phyloP scores from a whole-genome alignment of 2,329 filamentous ascomycete genomes.

The Aspergillus phoenicis region DNA sequence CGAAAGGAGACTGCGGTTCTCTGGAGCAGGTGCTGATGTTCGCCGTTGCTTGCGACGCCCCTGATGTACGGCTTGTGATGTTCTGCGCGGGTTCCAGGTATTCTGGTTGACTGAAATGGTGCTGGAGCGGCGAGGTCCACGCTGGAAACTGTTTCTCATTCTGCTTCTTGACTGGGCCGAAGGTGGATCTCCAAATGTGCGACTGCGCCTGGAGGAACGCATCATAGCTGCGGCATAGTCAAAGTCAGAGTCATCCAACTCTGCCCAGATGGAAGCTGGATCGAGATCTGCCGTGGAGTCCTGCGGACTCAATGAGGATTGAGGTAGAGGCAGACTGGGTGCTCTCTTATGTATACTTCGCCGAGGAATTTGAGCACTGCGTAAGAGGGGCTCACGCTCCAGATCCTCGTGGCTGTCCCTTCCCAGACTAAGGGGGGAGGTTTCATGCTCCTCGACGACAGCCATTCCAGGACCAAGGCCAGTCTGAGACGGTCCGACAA shows the following conservation, averaged over 20 bases:
- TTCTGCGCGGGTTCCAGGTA: constrained; percentile 27
- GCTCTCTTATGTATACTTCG: constrained; percentile 36
- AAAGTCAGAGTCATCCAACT: constrained; percentile 73
- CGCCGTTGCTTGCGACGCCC: constrained; percentile 23
- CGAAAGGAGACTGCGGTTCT: constrained; percentile 22
- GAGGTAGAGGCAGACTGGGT: constrained; percentile 35
- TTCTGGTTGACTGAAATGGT: constrained; percentile 23
- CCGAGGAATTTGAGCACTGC: constrained; percentile 27
- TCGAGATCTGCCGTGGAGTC: constrained; percentile 62
- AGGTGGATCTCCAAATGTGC: constrained; percentile 18
- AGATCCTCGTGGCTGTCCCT: constrained; percentile 44
- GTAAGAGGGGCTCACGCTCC: constrained; percentile 44
- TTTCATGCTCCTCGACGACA: constrained; percentile 63
- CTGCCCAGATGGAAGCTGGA: constrained; percentile 81
- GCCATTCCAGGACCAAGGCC: constrained; percentile 80
- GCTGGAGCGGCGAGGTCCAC: constrained; percentile 28
- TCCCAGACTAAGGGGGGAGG: constrained; percentile 29
- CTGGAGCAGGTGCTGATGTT: constrained; percentile 30
- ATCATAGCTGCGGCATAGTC: constrained; percentile 22
- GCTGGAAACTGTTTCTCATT: constrained; percentile 21
- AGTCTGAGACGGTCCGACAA: constrained; percentile 61
- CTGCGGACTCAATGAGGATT: constrained; percentile 42
- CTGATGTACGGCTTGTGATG: constrained; percentile 15
- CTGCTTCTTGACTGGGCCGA: constrained; percentile 27
- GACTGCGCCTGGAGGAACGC: constrained; percentile 16